Percentiles rank a stretch among this genome's conserved stretches.
phyloP scores from a whole-genome alignment of 768 basidiomycete species.

The Lactarius akahatsu region DNA sequence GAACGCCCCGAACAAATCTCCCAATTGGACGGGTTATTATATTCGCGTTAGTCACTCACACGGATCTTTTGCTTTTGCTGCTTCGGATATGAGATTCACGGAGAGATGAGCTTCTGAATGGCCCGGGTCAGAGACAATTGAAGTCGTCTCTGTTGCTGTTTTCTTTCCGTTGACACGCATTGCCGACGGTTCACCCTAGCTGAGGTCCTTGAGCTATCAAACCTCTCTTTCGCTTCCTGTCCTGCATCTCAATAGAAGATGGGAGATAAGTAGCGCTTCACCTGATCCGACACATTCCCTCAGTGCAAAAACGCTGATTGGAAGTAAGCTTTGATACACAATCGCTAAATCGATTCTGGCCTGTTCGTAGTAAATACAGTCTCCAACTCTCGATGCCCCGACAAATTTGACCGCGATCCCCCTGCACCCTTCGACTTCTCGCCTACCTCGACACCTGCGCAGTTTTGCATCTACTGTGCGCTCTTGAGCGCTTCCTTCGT shows the following conservation, averaged over 20 bases:
- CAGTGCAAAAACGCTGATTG: neutral
- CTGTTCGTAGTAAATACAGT: neutral
- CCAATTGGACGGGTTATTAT: too few relatives aligned
- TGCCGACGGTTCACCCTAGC: too few relatives aligned
- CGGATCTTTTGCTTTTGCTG: neutral
- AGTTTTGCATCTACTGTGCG: conserved; percentile 1
- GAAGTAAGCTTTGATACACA: neutral
- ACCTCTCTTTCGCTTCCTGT: too few relatives aligned
- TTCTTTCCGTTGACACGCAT: too few relatives aligned
- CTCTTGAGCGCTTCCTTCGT: conserved; percentile 8
- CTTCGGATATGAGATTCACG: neutral
- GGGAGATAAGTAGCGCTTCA: neutral
- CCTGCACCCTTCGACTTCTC: neutral
- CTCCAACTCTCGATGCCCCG: conserved; percentile 1
- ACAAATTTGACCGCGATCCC: neutral
- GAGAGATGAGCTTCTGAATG: too few relatives aligned
- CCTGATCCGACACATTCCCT: neutral
- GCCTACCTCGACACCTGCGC: neutral
- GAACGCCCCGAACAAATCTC: too few relatives aligned
- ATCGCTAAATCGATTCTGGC: neutral
- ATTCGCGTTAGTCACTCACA: too few relatives aligned
- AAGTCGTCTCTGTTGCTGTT: too few relatives aligned
- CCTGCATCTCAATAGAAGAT: neutral
- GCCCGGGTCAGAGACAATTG: too few relatives aligned
- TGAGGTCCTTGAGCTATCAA: too few relatives aligned